Base-by-base conservation (phyloP, 2,329 filamentous ascomycete genomes). In the Neopestalotiopsis sp. region DNA sequence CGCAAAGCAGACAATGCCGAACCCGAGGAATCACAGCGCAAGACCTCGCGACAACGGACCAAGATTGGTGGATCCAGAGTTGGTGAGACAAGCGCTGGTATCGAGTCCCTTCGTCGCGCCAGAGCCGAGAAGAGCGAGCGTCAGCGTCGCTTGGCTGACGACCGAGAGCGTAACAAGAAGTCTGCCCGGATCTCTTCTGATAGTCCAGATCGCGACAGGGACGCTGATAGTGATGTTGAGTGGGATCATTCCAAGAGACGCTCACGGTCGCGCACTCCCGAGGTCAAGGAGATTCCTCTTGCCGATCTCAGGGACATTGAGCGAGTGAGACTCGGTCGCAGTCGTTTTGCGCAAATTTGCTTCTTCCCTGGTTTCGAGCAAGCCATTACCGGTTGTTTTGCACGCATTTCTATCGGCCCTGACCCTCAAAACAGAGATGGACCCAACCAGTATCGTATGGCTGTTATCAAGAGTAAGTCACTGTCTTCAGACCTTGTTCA, bases 361-460 rank as follows among this genome's bases (percentile, higher is more conserved):
- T 97, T 97, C 83, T 95, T 95, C 74, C 96, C 96, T 12, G 91
- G 91, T 4, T 98, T 99, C 73, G 93, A 97, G 68, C 84, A 92
- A 9, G 88, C 92, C 38, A 92, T 98, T 75, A 89, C 86, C 17
- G 94, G 94, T 65, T 97, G 94, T 80, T 99, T 92, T 78, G 91
- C 92, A 49, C 93, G 96, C 65, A 90, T 98, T 72, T 93, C 91
- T 71, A 89, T 98, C 68, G 95, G 95, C 0, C 87, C 91, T 13
- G 92, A 97, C 77, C 88, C 52, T 4, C 20, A 60, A 32, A 61
- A 49, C 7, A 45, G 88, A 12, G 86, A 90, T 4, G 91, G 92
- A 3, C 84, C 91, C 69, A 92, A 92, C 71, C 88, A 93, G 72
- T 99, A 99, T 80, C 92, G 95, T 70, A 92, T 99, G 88, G 92